Percentiles rank a stretch among this genome's conserved stretches.
phyloP scores from a whole-genome alignment of 2,329 filamentous ascomycete species.

The Cladophialophora bantiana region DNA sequence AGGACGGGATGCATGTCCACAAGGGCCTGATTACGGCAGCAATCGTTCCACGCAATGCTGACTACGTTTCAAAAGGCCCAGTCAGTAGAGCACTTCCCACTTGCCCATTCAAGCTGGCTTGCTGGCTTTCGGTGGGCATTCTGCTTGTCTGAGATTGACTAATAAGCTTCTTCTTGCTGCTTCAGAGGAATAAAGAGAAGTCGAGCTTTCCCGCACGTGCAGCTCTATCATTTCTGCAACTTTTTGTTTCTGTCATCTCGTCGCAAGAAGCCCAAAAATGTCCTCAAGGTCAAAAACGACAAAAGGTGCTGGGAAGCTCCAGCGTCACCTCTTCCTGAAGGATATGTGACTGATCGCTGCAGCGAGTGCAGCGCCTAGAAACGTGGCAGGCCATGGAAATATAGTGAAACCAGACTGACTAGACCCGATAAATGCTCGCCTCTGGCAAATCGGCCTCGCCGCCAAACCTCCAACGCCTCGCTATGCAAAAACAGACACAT shows the following conservation, averaged over 20 bases:
- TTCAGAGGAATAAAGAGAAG: not conserved
- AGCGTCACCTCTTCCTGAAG: not conserved
- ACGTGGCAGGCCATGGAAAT: not conserved
- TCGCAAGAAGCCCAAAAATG: not conserved
- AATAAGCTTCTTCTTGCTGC: not conserved
- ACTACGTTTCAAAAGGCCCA: conserved; percentile 31
- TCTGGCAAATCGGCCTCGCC: not conserved
- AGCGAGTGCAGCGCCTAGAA: not conserved
- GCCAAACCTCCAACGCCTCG: conserved; percentile 30
- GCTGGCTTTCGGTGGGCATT: not conserved
- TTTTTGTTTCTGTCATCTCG: not conserved
- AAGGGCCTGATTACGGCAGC: conserved; percentile 32
- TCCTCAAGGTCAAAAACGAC: not conserved
- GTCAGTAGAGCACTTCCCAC: conserved; percentile 32
- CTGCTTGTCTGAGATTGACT: conserved; percentile 1
- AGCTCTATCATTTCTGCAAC: not conserved
- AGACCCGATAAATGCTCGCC: not conserved
- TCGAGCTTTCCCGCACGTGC: conserved; percentile 8
- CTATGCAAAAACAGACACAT: conserved; percentile 23
- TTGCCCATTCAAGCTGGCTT: conserved; percentile 29
- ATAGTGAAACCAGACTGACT: conserved; percentile 5
- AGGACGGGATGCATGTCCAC: conserved; percentile 13
- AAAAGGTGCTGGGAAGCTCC: not conserved
- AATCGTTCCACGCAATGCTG: conserved; percentile 27
- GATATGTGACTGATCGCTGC: not conserved